phyloP scores from a whole-genome alignment of 2,329 filamentous ascomycete genomes.

The Lecanosticta acicola region DNA sequence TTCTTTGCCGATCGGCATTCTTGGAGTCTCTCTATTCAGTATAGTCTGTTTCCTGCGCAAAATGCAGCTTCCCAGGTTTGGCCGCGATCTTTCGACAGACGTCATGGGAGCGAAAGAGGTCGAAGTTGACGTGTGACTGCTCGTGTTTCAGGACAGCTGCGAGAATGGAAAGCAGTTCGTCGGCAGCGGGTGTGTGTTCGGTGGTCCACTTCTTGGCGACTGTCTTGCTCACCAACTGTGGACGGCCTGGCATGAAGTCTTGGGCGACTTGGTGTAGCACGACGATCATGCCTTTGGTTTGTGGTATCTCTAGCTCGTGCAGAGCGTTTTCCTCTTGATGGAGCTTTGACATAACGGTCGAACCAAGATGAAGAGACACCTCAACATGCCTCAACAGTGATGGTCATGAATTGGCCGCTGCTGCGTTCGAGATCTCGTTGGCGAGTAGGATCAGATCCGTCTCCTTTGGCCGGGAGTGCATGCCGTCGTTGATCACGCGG shows the following conservation, averaged over 20 bases:
- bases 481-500: no score
- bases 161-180: neutral
- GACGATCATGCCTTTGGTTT: neutral
- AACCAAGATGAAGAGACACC: neutral
- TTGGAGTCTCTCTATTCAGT: no score
- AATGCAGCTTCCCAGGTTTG: neutral
- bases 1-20: no score
- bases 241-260: neutral
- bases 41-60: neutral
- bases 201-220: neutral
- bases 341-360: neutral
- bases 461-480: no score
- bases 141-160: neutral
- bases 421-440: no score
- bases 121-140: neutral
- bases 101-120: neutral
- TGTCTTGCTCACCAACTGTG: neutral
- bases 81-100: neutral
- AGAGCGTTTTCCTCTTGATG: neutral
- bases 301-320: neutral
- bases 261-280: neutral
- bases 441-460: no score
- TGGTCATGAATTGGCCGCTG: no score
- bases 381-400: no score
- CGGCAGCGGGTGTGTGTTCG: neutral